These are phyloP conservation scores for Eimeria maxima DNA, from an alignment of 169 alveolate genomes.

Conservation along the genomic window DNA sequence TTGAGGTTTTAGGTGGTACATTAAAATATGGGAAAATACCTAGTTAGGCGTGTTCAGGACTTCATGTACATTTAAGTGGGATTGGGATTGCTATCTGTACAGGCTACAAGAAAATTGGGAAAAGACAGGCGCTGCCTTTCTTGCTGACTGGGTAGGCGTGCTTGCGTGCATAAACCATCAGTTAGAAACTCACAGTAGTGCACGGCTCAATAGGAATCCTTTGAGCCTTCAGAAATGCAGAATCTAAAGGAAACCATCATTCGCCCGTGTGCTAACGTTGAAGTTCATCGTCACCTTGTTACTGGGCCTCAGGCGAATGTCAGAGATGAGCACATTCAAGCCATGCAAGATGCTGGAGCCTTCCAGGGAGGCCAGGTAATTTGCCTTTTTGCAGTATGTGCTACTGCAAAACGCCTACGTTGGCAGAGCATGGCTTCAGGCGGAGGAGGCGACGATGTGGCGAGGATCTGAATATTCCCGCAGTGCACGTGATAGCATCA, in stretches of 20 bases:
- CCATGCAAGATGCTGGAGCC: slow-evolving; percentile 69
- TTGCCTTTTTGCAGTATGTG: not conserved
- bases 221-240: not conserved
- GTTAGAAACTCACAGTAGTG: not conserved
- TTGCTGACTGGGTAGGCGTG: slow-evolving; percentile 83
- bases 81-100: not conserved
- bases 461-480: not conserved
- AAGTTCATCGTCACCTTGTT: not conserved
- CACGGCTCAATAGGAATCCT: not conserved
- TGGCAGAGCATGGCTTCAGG: not conserved
- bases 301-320: slow-evolving; percentile 40
- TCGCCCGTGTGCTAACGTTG: not conserved
- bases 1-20: not conserved
- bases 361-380: slow-evolving; percentile 52
- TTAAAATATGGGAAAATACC: not conserved
- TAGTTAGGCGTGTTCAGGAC: not conserved
- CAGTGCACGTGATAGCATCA: not conserved
- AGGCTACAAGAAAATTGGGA: slow-evolving; percentile 80
- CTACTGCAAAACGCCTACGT: not conserved
- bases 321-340: slow-evolving; percentile 63
- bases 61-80: not conserved
- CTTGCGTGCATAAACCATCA: not conserved
- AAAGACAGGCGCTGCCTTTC: slow-evolving; percentile 73
- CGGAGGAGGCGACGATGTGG: not conserved
- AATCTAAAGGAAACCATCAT: not conserved